Evolutionary conservation across 208 protist species (phyloP).

Genomic region (Trypanosoma cruzi): DNA sequence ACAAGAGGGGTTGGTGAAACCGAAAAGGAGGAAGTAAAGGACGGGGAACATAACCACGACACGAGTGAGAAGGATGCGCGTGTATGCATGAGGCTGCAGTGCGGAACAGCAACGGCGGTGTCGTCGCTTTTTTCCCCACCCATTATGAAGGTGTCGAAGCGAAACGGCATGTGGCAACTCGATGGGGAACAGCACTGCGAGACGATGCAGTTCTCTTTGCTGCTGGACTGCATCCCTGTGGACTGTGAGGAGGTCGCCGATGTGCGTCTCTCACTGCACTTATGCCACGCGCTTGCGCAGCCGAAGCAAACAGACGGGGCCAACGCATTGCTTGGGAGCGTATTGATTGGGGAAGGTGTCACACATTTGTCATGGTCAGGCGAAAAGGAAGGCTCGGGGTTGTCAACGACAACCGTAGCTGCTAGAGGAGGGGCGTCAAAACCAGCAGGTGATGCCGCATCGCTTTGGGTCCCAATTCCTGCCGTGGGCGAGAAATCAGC

Average conservation of each 20-base stretch:
- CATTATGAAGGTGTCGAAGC: neutral
- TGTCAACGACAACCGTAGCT: neutral
- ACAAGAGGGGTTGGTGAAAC: neutral
- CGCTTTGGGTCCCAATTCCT: slow-evolving; percentile 10
- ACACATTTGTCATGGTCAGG: neutral
- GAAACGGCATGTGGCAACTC: neutral
- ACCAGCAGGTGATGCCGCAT: neutral
- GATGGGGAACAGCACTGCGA: neutral
- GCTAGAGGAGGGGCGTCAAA: neutral
- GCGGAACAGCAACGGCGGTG: neutral
- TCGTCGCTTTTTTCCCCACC: slow-evolving; percentile 12
- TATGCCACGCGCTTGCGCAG: neutral
- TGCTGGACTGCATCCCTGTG: neutral
- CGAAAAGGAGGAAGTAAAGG: neutral
- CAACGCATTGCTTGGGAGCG: neutral
- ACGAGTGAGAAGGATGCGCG: neutral
- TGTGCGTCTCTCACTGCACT: slow-evolving; percentile 5
- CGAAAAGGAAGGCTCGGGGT: neutral
- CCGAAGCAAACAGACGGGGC: neutral
- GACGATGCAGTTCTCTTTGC: neutral
- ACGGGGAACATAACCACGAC: neutral
- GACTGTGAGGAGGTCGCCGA: neutral
- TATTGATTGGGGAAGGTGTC: slow-evolving; percentile 1
- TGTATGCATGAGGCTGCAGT: slow-evolving; percentile 13
- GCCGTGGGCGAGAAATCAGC: neutral